Evolutionary conservation across 371 early-diverging fungal species (phyloP).

Genomic region (Zopfochytrium polystomum): DNA sequence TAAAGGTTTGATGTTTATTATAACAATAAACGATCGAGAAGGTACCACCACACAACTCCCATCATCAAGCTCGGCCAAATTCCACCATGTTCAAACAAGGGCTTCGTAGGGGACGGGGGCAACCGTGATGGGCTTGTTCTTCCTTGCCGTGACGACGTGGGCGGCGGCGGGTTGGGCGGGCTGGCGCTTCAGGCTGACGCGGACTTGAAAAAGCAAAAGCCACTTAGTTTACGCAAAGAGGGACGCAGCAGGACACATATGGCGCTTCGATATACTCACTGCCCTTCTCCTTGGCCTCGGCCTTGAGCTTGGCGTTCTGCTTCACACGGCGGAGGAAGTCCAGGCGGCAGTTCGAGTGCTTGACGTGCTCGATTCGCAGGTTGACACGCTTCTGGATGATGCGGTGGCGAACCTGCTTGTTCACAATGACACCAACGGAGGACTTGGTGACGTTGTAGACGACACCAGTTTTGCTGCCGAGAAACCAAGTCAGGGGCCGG

Average conservation of each 20-base stretch:
- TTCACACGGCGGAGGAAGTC: slow-evolving; percentile 97
- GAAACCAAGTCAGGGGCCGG: too few species aligned
- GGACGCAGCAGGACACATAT: not conserved
- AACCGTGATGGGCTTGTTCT: slow-evolving; percentile 90
- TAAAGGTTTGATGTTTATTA: too few species aligned
- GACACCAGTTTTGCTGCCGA: slow-evolving; percentile 93
- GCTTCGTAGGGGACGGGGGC: slow-evolving; percentile 94
- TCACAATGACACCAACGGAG: slow-evolving; percentile 96
- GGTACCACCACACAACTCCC: too few species aligned
- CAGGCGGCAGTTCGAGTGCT: slow-evolving; percentile 99
- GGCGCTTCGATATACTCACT: slow-evolving; percentile 31
- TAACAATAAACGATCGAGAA: too few species aligned
- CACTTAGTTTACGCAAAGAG: not conserved
- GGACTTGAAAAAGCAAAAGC: slow-evolving; percentile 5
- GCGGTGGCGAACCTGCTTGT: slow-evolving; percentile 98
- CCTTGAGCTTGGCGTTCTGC: slow-evolving; percentile 82
- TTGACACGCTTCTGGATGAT: slow-evolving; percentile 98
- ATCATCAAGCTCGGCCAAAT: too few species aligned
- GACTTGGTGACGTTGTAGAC: slow-evolving; percentile 99
- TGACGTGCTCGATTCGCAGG: slow-evolving; percentile 98
- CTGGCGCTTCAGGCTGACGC: slow-evolving; percentile 86
- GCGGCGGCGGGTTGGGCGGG: slow-evolving; percentile 91
- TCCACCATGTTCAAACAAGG: slow-evolving; percentile 68
- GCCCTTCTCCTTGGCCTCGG: slow-evolving; percentile 71
- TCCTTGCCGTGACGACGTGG: slow-evolving; percentile 81